Conservation (phyloP, 257 asterid species). For the Cordia subcordata region DNA sequence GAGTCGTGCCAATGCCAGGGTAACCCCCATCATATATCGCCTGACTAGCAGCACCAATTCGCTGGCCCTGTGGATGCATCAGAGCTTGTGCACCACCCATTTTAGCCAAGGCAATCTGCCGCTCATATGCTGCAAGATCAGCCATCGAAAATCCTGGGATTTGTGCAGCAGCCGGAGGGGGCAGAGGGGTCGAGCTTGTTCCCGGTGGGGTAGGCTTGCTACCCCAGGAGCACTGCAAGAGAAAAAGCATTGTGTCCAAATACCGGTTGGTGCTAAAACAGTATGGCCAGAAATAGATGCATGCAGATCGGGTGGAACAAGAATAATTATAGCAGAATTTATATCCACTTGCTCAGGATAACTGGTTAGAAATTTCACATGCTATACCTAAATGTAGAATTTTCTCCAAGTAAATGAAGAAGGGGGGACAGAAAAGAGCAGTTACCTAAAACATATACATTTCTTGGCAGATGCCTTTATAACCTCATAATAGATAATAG, state of each 20-base stretch:
- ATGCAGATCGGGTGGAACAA: neutral
- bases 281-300: neutral
- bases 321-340: neutral
- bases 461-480: too few relatives aligned
- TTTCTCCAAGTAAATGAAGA: too few relatives aligned
- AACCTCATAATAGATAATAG: too few relatives aligned
- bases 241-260: neutral
- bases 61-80: constrained; percentile 66
- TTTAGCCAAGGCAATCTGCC: constrained; percentile 56
- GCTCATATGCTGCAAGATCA: constrained; percentile 58
- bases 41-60: constrained; percentile 48
- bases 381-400: too few relatives aligned
- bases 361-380: too few relatives aligned
- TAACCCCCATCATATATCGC: constrained; percentile 52
- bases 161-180: constrained; percentile 54
- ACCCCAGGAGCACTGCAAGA: constrained; percentile 80
- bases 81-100: constrained; percentile 56
- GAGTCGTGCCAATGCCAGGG: constrained; percentile 36
- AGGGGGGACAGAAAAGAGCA: too few relatives aligned
- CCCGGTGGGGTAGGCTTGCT: constrained; percentile 86
- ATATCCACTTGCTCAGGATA: too few relatives aligned
- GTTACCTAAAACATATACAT: too few relatives aligned
- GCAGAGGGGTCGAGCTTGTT: constrained; percentile 62
- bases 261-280: neutral
- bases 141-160: constrained; percentile 50